Base-by-base conservation (phyloP, 2,329 filamentous ascomycete species). In the Elsinoe necatrix region DNA sequence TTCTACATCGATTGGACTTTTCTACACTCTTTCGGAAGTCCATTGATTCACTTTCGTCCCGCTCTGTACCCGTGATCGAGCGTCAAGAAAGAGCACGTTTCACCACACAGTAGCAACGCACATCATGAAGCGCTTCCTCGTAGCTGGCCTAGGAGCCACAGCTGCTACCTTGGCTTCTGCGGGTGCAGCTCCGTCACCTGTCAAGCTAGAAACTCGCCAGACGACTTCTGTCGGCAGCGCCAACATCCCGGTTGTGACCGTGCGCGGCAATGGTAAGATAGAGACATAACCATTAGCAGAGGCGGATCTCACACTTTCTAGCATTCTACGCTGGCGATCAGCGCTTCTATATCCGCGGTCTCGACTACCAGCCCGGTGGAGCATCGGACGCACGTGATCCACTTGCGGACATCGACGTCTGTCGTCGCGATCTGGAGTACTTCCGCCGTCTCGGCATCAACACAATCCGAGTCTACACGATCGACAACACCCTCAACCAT, bases 381-480 rank as follows among this genome's bases (percentile, higher is more conserved):
- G 79, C 82, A 11, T 83, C 81, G 54, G 71, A 82, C 41, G 72
- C 81, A 51, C 73, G 74, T 56, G 90, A 95, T 68, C 89, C 90
- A 59, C 84, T 95, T 55, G 84, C 87, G 60, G 84, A 95, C 65
- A 68, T 75, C 21, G 72, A 72, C 2, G 73, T 78, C 66, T 95
- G 91, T 81, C 79, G 81, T 70, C 86, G 90, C 62, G 89, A 95
- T 68, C 86, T 95, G 64, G 73, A 75, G 54, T 78, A 89, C 69
- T 95, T 95, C 82, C 81, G 88, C 76, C 81, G 89, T 63, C 79
- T 96, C 52, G 89, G 90, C 50, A 77, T 95, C 74, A 96, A 96
- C 78, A 90, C 89, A 23, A 79, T 96, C 68, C 90, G 91, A 72
- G 87, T 95, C 60, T 96, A 95, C 80, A 89, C 86, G 14, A 84